Conservation (phyloP, 805 yeast genomes). For the Kuraishia ogatae region DNA sequence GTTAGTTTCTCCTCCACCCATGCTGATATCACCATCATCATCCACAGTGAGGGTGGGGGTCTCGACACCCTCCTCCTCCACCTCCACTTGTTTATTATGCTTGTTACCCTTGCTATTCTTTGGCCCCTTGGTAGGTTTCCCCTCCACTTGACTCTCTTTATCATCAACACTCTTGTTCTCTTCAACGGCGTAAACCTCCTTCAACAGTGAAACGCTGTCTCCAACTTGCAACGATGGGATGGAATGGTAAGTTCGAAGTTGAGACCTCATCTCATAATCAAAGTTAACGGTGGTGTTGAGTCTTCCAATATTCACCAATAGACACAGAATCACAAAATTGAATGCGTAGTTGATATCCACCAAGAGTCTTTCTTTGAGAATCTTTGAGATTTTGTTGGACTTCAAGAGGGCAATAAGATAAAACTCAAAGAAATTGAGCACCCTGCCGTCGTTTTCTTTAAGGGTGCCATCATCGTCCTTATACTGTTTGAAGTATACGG, state of each 20-base stretch:
- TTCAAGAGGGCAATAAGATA: constrained; percentile 78
- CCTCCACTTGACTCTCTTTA: neutral
- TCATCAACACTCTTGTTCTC: neutral
- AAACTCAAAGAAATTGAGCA: constrained; percentile 72
- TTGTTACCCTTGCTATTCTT: neutral
- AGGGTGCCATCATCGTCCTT: constrained; percentile 16
- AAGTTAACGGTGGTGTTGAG: constrained; percentile 93
- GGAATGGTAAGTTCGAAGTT: constrained; percentile 85
- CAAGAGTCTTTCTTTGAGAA: constrained; percentile 74
- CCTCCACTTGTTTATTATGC: neutral
- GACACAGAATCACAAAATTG: constrained; percentile 35
- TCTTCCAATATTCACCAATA: constrained; percentile 85
- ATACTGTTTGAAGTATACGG: constrained; percentile 18
- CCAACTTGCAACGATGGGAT: constrained; percentile 82
- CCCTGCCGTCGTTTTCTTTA: constrained; percentile 24
- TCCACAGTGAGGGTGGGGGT: neutral
- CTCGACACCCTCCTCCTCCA: neutral
- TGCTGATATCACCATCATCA: constrained; percentile 3
- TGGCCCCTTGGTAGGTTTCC: neutral
- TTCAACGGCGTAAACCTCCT: neutral
- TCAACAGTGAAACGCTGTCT: constrained; percentile 26
- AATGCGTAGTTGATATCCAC: constrained; percentile 34
- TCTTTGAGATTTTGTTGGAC: constrained; percentile 74
- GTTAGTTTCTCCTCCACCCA: neutral
- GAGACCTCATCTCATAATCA: constrained; percentile 92